Evolutionary conservation across 2,329 filamentous ascomycete species (phyloP), one percentile per base, ranked within the genome.

Genomic region (Lojkania enalia): DNA sequence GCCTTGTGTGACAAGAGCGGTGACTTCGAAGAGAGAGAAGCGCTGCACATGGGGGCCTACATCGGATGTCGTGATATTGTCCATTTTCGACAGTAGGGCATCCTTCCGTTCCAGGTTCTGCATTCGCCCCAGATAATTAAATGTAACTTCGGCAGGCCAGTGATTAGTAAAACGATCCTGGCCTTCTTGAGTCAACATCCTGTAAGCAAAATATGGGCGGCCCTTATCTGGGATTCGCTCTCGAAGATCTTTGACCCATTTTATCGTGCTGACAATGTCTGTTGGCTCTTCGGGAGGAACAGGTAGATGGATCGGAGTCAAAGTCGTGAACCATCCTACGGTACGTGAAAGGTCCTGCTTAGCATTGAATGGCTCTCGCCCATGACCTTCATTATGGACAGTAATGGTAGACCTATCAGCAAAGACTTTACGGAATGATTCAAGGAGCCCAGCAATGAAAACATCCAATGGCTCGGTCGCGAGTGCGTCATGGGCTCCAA

Each of bases 321-420:
- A 37, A 5, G 73, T 74, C 0, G 76, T 78, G 46, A 78, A 79
- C 76, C 76, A 79, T 5, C 76, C 76, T 2, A 78, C 67, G 1
- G 76, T 78, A 4, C 73, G 67, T 2, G 75, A 75, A 4, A 78
- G 67, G 36, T 78, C 76, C 36, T 78, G 71, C 2, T 65, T 66
- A 0, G 64, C 37, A 38, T 75, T 67, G 66, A 74, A 77, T 0
- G 70, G 61, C 52, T 77, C 74, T 29, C 75, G 63, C 5, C 75
- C 75, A 35, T 78, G 75, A 0, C 74, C 74, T 56, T 78, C 75
- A 19, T 76, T 77, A 51, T 73, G 74, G 32, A 78, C 71, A 0
- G 71, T 67, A 3, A 74, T 69, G 1, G 70, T 50, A 1, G 60
- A 21, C 15, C 75, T 63, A 35, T 75, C 71, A 0, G 57, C 52